These are phyloP conservation scores for Xerocomellus chrysenteron DNA, from an alignment of 768 basidiomycete species.

Conservation along the genomic window DNA sequence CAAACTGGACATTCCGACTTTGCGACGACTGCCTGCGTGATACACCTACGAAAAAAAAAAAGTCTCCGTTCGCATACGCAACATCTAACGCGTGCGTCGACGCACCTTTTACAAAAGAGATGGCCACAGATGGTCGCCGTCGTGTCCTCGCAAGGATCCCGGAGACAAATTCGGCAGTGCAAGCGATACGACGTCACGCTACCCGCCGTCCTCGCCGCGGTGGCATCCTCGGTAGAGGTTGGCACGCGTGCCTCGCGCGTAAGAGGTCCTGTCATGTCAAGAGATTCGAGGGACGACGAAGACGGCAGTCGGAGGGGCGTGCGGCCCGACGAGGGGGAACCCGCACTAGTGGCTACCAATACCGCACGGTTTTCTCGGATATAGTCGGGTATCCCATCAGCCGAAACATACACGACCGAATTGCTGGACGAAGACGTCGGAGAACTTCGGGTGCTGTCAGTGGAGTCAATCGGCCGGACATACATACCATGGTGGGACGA, in stretches of 20 bases:
- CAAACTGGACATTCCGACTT: slow-evolving; percentile 54
- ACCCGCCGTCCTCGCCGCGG: background rate
- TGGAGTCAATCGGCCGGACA: background rate
- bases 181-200: slow-evolving; percentile 25
- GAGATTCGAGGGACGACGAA: slow-evolving; percentile 24
- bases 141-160: slow-evolving; percentile 49
- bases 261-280: background rate
- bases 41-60: slow-evolving; percentile 43
- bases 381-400: slow-evolving; percentile 31
- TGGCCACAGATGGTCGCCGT: slow-evolving; percentile 66
- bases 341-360: slow-evolving; percentile 30
- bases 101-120: slow-evolving; percentile 57
- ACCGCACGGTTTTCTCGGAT: slow-evolving; percentile 32
- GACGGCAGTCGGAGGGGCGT: slow-evolving; percentile 24
- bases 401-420: slow-evolving; percentile 31
- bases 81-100: background rate
- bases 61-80: background rate
- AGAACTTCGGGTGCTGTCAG: slow-evolving; percentile 6
- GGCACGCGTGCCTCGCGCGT: background rate
- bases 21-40: slow-evolving; percentile 47
- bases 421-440: slow-evolving; percentile 14
- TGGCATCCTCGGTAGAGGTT: background rate
- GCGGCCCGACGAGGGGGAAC: slow-evolving; percentile 20
- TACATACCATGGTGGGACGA: background rate
- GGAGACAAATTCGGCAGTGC: slow-evolving; percentile 51